Conservation (phyloP, 148 eudicot genomes). For the Persicaria tinctoria region DNA sequence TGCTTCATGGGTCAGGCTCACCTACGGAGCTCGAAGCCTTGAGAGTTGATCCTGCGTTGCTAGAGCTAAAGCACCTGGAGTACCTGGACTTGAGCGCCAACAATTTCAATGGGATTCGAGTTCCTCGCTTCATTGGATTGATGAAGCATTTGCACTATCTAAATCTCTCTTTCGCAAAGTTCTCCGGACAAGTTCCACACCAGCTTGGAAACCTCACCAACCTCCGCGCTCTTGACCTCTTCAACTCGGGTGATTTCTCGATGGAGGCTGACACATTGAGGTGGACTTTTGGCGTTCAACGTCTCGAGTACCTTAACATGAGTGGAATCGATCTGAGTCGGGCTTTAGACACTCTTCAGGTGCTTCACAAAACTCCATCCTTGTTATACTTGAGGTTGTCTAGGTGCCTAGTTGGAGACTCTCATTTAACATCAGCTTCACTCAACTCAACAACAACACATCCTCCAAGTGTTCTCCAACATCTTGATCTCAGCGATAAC, state of each 20-base stretch:
- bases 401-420: not conserved
- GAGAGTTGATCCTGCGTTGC: conserved; percentile 11
- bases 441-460: not conserved
- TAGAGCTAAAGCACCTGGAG: conserved; percentile 10
- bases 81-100: conserved; percentile 21
- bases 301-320: conserved; percentile 11
- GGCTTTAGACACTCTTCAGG: not conserved
- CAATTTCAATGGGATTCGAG: conserved; percentile 15
- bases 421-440: not conserved
- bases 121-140: conserved; percentile 32
- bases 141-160: conserved; percentile 29
- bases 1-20: conserved; percentile 18
- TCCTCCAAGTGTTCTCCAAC: conserved; percentile 2
- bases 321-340: not conserved
- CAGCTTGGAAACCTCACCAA: conserved; percentile 27
- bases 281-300: conserved; percentile 13
- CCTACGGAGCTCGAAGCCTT: not conserved
- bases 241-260: conserved; percentile 2
- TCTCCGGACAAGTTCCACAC: conserved; percentile 18
- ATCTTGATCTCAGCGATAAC: conserved; percentile 19
- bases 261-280: conserved; percentile 9
- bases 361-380: conserved; percentile 13
- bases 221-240: conserved; percentile 22
- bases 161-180: conserved; percentile 15
- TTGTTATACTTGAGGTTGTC: conserved; percentile 9